A percentile compares a stretch with the other conserved stretches of the same genome.
These are phyloP conservation scores for Alnus rubra DNA, from an alignment of 306 rosid genomes.

Conservation along the genomic window DNA sequence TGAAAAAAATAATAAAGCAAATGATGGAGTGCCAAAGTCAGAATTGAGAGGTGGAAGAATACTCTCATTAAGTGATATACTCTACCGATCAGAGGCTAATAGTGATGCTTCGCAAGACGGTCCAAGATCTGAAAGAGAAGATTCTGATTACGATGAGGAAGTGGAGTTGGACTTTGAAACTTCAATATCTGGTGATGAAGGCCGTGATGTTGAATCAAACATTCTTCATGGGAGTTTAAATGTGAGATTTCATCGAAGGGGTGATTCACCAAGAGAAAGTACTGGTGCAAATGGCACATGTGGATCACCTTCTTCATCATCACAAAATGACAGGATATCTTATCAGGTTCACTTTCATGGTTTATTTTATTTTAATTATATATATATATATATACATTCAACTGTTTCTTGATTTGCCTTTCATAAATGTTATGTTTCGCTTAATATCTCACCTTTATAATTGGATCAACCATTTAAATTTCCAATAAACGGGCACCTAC, in stretches of 20 bases:
- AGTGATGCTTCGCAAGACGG: constrained; percentile 90
- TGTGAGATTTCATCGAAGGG: constrained; percentile 77
- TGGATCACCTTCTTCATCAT: constrained; percentile 80
- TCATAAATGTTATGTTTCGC: constrained; percentile 9
- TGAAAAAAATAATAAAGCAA: constrained; percentile 59
- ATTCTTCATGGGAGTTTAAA: constrained; percentile 84
- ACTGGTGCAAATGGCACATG: constrained; percentile 59
- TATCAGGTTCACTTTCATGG: constrained; percentile 59
- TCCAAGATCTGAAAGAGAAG: constrained; percentile 85
- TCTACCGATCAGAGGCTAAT: constrained; percentile 75
- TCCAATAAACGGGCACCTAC: neutral
- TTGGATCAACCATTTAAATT: neutral
- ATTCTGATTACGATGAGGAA: constrained; percentile 93
- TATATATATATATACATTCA: neutral
- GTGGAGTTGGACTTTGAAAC: constrained; percentile 92
- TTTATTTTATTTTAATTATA: neutral
- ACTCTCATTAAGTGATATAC: constrained; percentile 79
- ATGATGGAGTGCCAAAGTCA: constrained; percentile 61
- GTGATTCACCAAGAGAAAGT: constrained; percentile 62
- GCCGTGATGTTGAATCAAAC: constrained; percentile 69
- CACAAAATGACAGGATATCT: constrained; percentile 51
- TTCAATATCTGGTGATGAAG: constrained; percentile 84
- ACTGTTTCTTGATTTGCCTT: neutral
- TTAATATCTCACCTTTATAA: neutral
- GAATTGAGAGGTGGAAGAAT: constrained; percentile 65